Base-by-base conservation (phyloP, 2,329 filamentous ascomycete species). In the Teratosphaeria pseudoeucalypti region DNA sequence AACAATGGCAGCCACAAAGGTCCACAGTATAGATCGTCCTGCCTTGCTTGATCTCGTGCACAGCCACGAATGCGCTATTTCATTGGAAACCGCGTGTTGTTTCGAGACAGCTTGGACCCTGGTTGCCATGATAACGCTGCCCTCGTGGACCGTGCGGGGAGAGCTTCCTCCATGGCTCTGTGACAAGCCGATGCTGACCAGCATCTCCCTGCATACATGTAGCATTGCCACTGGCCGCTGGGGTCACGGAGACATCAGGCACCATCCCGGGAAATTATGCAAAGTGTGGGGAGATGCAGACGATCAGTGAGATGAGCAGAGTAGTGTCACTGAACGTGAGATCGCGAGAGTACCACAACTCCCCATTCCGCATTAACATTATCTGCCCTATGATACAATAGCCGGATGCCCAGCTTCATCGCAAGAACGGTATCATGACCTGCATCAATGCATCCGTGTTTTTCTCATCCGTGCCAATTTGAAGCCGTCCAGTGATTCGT, bases 361-460 rank as follows among this genome's bases (percentile, higher is more conserved):
- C 43, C 43, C n/a, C 23, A 6, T 43, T 29, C 26, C 34, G 49
- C 47, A 58, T 54, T 54, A 58, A 49, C 56, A 58, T 58, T 58
- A 58, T 23, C 43, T 39, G 34, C n/a, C 56, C 52, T 58, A 58
- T 58, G 56, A 39, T 58, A 58, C 56, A 58, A 54, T 49, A 37
- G 49, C 43, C 56, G 23, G n/a, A 37, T 53, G n/a, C 23, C 39
- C 47, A 34, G 26, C 29, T 14, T 49, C 26, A 26, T 27, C 34
- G n/a, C 55, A 57, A 57, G 43, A 49, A 49, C 16, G 43, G 43
- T 49, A 26, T 49, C 19, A 23, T 23, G 19, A 49, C 19, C 16
- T 49, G 19, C 43, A 49, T 49, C 23, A 49, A 49, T 49, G 43
- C 43, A 49, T 39, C 37, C 43, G n/a, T 19, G 16, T 49, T 19